Conservation (phyloP, 2,329 filamentous ascomycete genomes). For the Colletotrichum camelliae region DNA sequence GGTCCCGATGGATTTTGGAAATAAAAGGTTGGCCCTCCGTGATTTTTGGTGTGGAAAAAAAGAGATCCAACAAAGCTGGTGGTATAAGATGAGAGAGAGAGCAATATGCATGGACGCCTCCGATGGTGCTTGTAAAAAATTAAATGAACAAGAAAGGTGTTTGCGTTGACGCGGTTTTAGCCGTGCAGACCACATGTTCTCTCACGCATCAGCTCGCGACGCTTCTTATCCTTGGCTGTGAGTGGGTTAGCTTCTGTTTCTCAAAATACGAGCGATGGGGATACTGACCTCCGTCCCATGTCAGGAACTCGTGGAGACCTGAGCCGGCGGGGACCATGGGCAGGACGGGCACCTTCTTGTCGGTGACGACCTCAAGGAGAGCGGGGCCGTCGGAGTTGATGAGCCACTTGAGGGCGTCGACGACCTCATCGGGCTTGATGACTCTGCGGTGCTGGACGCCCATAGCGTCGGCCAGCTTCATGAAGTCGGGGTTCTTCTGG, state of each 20-base stretch:
- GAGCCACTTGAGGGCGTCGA: constrained; percentile 84
- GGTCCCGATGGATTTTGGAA: constrained; percentile 10
- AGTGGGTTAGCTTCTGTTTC: constrained; percentile 33
- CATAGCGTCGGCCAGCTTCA: constrained; percentile 93
- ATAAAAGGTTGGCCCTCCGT: background rate
- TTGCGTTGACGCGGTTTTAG: background rate
- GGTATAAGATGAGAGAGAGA: constrained; percentile 22
- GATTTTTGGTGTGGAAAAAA: background rate
- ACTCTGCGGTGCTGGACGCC: constrained; percentile 77
- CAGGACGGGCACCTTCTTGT: constrained; percentile 92
- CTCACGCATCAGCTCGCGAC: constrained; percentile 70
- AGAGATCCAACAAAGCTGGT: constrained; percentile 15
- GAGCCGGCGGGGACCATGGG: constrained; percentile 94
- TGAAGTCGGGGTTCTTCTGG: constrained; percentile 94
- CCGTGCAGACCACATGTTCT: constrained; percentile 55
- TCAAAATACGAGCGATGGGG: background rate
- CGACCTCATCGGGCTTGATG: constrained; percentile 76
- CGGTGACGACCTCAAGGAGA: constrained; percentile 88
- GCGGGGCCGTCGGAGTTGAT: constrained; percentile 90
- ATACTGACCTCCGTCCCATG: constrained; percentile 78
- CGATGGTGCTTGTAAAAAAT: constrained; percentile 7
- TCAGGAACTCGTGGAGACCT: constrained; percentile 90
- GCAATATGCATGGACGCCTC: constrained; percentile 21
- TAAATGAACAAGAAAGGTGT: constrained; percentile 13
- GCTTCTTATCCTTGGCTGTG: constrained; percentile 70